These are phyloP conservation scores for Bremia lactucae DNA, from an alignment of 352 stramenopile genomes.

Conservation along the genomic window DNA sequence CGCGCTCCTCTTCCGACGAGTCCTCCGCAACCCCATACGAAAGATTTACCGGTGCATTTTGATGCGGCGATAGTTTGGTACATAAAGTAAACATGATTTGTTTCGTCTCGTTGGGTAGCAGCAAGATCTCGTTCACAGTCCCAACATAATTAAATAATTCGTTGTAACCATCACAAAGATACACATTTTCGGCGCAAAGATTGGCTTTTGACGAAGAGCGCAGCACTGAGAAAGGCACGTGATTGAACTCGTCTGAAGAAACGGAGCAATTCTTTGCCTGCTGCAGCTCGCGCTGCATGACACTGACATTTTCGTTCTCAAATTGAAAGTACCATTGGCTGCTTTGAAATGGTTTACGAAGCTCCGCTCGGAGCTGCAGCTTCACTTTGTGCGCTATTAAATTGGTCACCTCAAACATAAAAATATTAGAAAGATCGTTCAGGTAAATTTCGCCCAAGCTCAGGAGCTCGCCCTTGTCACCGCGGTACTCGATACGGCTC, in stretches of 20 bases:
- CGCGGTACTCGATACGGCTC: constrained; percentile 35
- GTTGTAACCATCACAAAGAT: constrained; percentile 82
- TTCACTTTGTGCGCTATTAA: constrained; percentile 34
- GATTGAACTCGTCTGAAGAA: constrained; percentile 58
- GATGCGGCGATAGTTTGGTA: constrained; percentile 38
- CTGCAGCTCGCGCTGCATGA: constrained; percentile 34
- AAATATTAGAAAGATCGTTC: constrained; percentile 79
- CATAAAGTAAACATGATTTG: constrained; percentile 67
- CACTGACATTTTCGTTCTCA: constrained; percentile 79
- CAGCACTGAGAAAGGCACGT: constrained; percentile 60
- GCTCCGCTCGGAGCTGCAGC: constrained; percentile 57
- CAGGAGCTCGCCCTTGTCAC: constrained; percentile 43
- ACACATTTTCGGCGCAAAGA: constrained; percentile 67
- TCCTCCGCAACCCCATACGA: constrained; percentile 29
- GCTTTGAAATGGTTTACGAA: constrained; percentile 73
- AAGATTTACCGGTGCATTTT: constrained; percentile 7
- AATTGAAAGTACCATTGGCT: constrained; percentile 78
- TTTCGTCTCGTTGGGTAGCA: constrained; percentile 61
- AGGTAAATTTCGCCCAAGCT: constrained; percentile 77
- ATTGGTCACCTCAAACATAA: constrained; percentile 74
- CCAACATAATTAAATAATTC: constrained; percentile 85
- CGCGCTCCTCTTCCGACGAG: constrained; percentile 76
- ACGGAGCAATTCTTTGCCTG: constrained; percentile 18
- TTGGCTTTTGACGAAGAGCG: constrained; percentile 55
- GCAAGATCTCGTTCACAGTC: constrained; percentile 42